These are phyloP conservation scores for Auriculariales sp. DNA, from an alignment of 768 basidiomycete genomes.

Conservation along the genomic window DNA sequence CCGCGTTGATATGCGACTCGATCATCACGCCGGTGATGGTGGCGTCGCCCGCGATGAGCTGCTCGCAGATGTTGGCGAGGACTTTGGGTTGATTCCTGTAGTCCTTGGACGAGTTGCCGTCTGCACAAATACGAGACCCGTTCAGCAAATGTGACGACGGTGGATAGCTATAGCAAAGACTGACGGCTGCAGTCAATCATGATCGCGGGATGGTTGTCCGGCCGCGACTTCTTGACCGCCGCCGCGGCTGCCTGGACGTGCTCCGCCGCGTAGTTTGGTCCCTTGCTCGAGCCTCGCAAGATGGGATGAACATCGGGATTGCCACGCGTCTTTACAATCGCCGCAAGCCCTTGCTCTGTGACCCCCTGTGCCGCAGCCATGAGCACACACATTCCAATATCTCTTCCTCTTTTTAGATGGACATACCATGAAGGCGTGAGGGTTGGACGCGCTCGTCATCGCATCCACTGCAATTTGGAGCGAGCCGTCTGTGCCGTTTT, in stretches of 20 bases:
- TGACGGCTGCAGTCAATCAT: slow-evolving; percentile 81
- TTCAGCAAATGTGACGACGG: neutral
- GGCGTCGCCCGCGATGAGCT: slow-evolving; percentile 50
- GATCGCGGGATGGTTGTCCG: slow-evolving; percentile 41
- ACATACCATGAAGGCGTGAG: slow-evolving; percentile 83
- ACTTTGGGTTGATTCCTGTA: slow-evolving; percentile 85
- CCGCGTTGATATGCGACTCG: slow-evolving; percentile 86
- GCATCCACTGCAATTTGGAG: slow-evolving; percentile 79
- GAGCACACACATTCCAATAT: neutral
- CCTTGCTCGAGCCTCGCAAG: slow-evolving; percentile 81
- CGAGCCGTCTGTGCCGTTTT: slow-evolving; percentile 91
- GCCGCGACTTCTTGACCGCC: slow-evolving; percentile 49
- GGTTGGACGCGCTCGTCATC: slow-evolving; percentile 81
- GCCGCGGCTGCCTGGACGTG: slow-evolving; percentile 50
- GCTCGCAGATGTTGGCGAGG: slow-evolving; percentile 51
- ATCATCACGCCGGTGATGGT: slow-evolving; percentile 91
- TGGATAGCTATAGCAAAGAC: slow-evolving; percentile 15
- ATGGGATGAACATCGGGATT: slow-evolving; percentile 86
- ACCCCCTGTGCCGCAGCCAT: neutral
- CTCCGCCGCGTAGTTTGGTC: slow-evolving; percentile 76
- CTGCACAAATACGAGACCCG: slow-evolving; percentile 28
- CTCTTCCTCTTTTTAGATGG: slow-evolving; percentile 12
- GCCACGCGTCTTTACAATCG: slow-evolving; percentile 84
- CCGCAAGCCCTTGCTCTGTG: slow-evolving; percentile 40
- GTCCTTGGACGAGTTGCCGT: slow-evolving; percentile 94